These are phyloP conservation scores for Jackrogersella minutella DNA, from an alignment of 495 filamentous ascomycete genomes.

Conservation along the genomic window DNA sequence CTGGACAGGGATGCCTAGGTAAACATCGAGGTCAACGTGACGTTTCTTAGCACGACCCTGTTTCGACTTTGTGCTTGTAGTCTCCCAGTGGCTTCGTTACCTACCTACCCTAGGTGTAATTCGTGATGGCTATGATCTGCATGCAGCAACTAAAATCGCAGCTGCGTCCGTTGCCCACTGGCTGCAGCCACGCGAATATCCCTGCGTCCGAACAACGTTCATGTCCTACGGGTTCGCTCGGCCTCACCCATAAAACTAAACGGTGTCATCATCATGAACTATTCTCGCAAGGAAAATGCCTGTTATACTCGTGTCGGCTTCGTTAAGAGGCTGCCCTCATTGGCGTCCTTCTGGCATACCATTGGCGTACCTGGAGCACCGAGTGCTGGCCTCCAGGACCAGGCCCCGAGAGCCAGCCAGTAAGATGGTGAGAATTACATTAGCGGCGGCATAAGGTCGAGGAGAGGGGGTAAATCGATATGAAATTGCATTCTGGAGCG, in stretches of 20 bases:
- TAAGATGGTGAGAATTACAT: neutral
- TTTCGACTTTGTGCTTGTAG: slow-evolving; percentile 8
- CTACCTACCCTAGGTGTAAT: neutral
- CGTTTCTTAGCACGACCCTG: neutral
- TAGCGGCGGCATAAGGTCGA: neutral
- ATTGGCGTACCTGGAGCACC: slow-evolving; percentile 6
- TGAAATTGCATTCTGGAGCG: slow-evolving; percentile 4
- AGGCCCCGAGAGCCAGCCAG: neutral
- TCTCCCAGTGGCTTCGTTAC: neutral
- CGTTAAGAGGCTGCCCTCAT: slow-evolving; percentile 24
- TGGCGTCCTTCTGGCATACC: neutral
- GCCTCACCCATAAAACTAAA: neutral
- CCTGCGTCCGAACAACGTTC: slow-evolving; percentile 12
- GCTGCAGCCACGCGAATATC: slow-evolving; percentile 32
- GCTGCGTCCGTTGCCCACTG: neutral
- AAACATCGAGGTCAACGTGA: neutral
- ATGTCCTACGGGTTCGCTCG: slow-evolving; percentile 18
- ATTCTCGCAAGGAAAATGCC: neutral
- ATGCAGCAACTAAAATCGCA: slow-evolving; percentile 16
- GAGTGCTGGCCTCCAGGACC: neutral
- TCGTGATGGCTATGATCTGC: neutral
- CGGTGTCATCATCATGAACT: neutral
- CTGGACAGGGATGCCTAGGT: neutral
- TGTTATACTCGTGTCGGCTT: slow-evolving; percentile 2
- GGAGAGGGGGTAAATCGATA: slow-evolving; percentile 9